These are phyloP conservation scores for Alternaria ethzedia DNA, from an alignment of 2,329 filamentous ascomycete genomes.

Conservation along the genomic window DNA sequence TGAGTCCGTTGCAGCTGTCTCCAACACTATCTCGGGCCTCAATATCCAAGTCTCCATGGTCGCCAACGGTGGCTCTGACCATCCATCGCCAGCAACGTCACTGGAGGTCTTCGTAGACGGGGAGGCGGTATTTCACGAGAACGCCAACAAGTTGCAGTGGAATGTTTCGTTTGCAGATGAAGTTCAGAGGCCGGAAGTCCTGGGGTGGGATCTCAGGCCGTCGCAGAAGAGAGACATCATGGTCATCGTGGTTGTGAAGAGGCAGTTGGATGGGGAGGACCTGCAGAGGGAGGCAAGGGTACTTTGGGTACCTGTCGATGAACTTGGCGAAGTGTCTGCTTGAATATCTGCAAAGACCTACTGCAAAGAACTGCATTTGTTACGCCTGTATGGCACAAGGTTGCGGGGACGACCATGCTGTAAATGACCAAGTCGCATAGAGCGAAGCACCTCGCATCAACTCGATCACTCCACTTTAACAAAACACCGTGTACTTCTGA, in stretches of 20 bases:
- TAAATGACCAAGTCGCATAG: too few species aligned
- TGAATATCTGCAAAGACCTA: neutral
- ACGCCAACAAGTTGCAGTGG: slow-evolving; percentile 4
- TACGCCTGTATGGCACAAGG: too few species aligned
- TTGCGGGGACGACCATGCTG: too few species aligned
- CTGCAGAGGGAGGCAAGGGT: neutral
- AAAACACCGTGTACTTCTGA: too few species aligned
- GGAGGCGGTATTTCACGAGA: slow-evolving; percentile 1
- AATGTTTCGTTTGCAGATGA: slow-evolving; percentile 9
- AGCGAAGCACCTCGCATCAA: too few species aligned
- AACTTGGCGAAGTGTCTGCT: neutral
- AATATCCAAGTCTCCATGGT: neutral
- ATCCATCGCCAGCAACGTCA: neutral
- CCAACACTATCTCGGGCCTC: neutral
- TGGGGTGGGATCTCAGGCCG: slow-evolving; percentile 37
- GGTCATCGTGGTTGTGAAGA: slow-evolving; percentile 28
- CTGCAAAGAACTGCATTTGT: too few species aligned
- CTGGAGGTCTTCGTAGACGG: slow-evolving; percentile 30
- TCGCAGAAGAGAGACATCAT: slow-evolving; percentile 22
- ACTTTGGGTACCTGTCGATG: neutral
- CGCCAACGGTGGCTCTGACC: slow-evolving; percentile 1
- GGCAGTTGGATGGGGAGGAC: slow-evolving; percentile 7
- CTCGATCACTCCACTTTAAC: too few species aligned
- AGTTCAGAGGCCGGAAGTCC: slow-evolving; percentile 4
- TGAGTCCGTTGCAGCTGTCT: neutral